Evolutionary conservation across 2,329 filamentous ascomycete genomes (phyloP).

Genomic region (Fusarium sp.): DNA sequence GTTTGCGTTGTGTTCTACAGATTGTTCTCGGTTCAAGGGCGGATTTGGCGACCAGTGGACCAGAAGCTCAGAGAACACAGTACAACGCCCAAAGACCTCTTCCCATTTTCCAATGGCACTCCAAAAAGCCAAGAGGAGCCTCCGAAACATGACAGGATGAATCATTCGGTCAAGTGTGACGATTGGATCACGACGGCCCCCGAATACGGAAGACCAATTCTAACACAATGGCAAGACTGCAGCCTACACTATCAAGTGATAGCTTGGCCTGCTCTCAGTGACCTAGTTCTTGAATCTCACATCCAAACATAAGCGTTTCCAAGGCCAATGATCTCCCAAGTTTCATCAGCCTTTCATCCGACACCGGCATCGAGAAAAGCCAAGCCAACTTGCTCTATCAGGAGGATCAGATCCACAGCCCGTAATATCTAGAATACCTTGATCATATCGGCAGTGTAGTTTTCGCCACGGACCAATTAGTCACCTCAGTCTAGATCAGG

Average conservation of each 20-base stretch:
- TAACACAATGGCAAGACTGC: not conserved
- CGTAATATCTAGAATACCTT: not conserved
- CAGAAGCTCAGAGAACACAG: not conserved
- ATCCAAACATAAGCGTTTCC: not conserved
- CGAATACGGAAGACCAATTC: not conserved
- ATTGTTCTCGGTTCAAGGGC: not conserved
- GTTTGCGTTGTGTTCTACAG: not conserved
- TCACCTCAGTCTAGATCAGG: slow-evolving; percentile 15
- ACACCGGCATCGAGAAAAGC: not conserved
- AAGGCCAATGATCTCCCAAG: not conserved
- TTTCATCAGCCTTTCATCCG: slow-evolving; percentile 10
- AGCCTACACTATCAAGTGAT: not conserved
- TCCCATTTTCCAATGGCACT: not conserved
- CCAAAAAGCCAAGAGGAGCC: not conserved
- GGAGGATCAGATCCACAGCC: not conserved
- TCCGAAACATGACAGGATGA: not conserved
- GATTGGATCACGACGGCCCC: not conserved
- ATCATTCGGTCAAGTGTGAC: not conserved
- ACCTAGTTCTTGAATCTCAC: not conserved
- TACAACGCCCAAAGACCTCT: not conserved
- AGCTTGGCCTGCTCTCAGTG: not conserved
- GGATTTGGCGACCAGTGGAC: not conserved
- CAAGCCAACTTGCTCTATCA: not conserved
- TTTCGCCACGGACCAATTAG: slow-evolving; percentile 30
- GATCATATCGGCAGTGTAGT: slow-evolving; percentile 32